A percentile compares a stretch with the other conserved stretches of the same genome.
These are phyloP conservation scores for Trichocladium antarcticum DNA, from an alignment of 495 filamentous ascomycete genomes.

Conservation along the genomic window DNA sequence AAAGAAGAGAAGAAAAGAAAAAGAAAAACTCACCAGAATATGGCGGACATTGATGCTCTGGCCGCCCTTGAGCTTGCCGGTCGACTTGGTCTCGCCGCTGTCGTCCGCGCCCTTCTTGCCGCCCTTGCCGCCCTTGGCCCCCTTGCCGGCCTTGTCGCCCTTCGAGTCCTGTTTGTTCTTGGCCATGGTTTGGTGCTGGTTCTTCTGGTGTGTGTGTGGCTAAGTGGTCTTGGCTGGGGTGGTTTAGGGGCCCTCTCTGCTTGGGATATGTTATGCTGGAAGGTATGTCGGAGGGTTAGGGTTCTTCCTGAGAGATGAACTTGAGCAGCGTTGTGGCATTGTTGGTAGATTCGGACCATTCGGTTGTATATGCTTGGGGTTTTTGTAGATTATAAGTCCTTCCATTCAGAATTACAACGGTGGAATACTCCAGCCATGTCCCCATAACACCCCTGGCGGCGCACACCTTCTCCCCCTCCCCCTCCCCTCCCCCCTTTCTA, in stretches of 20 bases:
- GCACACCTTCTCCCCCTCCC: no score
- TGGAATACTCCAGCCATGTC: no score
- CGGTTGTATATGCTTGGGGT: no score
- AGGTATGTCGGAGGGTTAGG: constrained; percentile 2
- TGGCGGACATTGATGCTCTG: constrained; percentile 78
- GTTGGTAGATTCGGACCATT: no score
- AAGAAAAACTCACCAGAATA: constrained; percentile 55
- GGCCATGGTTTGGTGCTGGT: constrained; percentile 11
- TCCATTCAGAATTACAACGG: no score
- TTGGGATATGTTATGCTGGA: no score
- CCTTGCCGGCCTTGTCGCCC: constrained; percentile 3
- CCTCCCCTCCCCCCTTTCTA: no score
- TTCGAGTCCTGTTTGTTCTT: constrained; percentile 17
- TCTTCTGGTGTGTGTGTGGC: background rate
- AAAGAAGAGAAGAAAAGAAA: background rate
- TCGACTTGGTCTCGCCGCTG: constrained; percentile 5
- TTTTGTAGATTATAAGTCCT: no score
- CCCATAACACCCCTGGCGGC: no score
- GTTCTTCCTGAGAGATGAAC: background rate
- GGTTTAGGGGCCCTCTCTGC: no score
- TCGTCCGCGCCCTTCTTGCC: background rate
- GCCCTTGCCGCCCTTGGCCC: constrained; percentile 6
- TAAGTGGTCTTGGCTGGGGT: background rate
- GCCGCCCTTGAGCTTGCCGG: constrained; percentile 47
- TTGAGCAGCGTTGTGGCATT: no score